Conservation (phyloP, 2,329 filamentous ascomycete genomes). For the Trichoderma citrinoviride region DNA sequence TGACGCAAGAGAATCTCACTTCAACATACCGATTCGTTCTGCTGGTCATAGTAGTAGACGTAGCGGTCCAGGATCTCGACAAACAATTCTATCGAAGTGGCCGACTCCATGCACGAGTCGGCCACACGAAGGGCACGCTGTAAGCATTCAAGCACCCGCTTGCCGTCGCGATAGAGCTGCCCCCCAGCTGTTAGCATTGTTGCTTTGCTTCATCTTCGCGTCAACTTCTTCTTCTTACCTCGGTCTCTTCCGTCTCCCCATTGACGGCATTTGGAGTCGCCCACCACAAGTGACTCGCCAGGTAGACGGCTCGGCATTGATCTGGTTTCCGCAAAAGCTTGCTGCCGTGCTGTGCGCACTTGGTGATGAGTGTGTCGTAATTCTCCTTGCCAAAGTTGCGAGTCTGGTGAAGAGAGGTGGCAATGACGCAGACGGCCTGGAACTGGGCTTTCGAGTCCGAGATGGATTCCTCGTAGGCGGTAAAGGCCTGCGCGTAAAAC, state of each 20-base stretch:
- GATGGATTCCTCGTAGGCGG: constrained; percentile 94
- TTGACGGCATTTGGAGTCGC: constrained; percentile 76
- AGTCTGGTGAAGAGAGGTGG: constrained; percentile 82
- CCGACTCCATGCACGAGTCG: constrained; percentile 98
- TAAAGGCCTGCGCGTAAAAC: constrained; percentile 97
- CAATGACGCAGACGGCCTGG: constrained; percentile 94
- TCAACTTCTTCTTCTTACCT: constrained; percentile 48
- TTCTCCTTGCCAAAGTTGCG: constrained; percentile 94
- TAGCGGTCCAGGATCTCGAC: constrained; percentile 98
- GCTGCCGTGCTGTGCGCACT: constrained; percentile 93
- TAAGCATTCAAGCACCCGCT: constrained; percentile 92
- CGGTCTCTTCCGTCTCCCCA: constrained; percentile 76
- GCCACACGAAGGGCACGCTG: constrained; percentile 93
- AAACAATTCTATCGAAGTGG: constrained; percentile 94
- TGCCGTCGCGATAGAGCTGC: constrained; percentile 93
- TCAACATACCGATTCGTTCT: constrained; percentile 79
- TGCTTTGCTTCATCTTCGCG: background rate
- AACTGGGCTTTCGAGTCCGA: constrained; percentile 96
- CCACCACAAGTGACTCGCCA: constrained; percentile 98
- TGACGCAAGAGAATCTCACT: background rate
- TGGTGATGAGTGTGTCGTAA: constrained; percentile 97
- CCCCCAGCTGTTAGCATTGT: constrained; percentile 24
- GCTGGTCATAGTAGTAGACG: constrained; percentile 98
- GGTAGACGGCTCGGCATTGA: constrained; percentile 92
- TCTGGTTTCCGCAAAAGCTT: constrained; percentile 97